Evolutionary conservation across 768 basidiomycete genomes (phyloP).

Genomic region (Lactarius sanguifluus): DNA sequence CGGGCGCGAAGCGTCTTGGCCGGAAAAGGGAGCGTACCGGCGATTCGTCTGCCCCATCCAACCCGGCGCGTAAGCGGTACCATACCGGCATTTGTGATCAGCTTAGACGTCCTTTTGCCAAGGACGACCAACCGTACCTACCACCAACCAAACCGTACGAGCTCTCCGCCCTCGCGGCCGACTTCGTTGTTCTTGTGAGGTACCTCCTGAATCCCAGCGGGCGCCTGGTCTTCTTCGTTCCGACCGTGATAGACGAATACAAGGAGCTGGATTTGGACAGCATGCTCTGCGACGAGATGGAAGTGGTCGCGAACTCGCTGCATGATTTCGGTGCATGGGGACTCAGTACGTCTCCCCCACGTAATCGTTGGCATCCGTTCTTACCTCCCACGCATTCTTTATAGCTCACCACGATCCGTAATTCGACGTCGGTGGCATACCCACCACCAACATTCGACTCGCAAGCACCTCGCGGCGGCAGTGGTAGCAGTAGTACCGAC

Average conservation of each 20-base stretch:
- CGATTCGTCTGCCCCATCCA: conserved; percentile 30
- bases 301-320: conserved; percentile 80
- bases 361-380: conserved; percentile 1
- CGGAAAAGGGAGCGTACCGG: conserved; percentile 52
- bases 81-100: not conserved
- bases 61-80: conserved; percentile 46
- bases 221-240: conserved; percentile 92
- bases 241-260: conserved; percentile 89
- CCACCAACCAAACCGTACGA: conserved; percentile 94
- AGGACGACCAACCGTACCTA: conserved; percentile 69
- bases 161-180: conserved; percentile 74
- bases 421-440: conserved; percentile 48
- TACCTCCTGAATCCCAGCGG: conserved; percentile 84
- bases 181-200: conserved; percentile 79
- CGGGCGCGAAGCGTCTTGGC: conserved; percentile 80
- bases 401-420: conserved; percentile 90
- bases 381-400: not conserved
- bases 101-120: conserved; percentile 29
- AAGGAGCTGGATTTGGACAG: conserved; percentile 79
- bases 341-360: conserved; percentile 43
- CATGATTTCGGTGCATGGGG: conserved; percentile 97
- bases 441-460: conserved; percentile 57
- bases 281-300: conserved; percentile 85
- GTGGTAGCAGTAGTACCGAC: conserved; percentile 2
- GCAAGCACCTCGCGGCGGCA: not conserved